These are phyloP conservation scores for Leptographium lundbergii DNA, from an alignment of 2,329 filamentous ascomycete genomes.

Conservation along the genomic window DNA sequence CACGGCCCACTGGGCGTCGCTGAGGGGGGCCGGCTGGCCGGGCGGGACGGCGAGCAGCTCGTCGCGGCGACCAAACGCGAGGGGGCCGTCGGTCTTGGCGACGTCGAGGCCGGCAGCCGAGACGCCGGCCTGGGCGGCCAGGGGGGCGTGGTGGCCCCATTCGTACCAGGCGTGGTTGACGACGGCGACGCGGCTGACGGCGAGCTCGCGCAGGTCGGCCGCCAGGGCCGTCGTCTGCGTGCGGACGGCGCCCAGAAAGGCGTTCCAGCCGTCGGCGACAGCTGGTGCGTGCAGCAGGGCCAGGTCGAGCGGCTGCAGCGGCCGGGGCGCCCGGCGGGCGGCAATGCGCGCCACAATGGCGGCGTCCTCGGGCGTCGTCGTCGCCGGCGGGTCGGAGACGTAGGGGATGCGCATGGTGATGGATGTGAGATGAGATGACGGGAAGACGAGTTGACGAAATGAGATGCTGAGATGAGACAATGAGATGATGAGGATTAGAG, in stretches of 20 bases:
- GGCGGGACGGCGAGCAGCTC: too few relatives aligned
- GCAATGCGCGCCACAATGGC: constrained; percentile 51
- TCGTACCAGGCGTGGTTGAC: constrained; percentile 78
- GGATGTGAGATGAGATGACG: neutral
- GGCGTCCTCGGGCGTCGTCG: constrained; percentile 30
- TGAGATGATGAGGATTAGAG: neutral
- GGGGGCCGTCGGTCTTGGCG: constrained; percentile 23
- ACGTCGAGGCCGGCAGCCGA: constrained; percentile 33
- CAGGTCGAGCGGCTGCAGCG: constrained; percentile 63
- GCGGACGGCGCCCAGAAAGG: constrained; percentile 51
- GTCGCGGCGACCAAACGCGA: constrained; percentile 10
- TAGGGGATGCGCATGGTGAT: constrained; percentile 55
- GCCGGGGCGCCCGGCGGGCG: constrained; percentile 53
- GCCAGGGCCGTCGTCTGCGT: constrained; percentile 40
- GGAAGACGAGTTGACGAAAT: neutral
- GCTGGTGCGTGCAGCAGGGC: constrained; percentile 61
- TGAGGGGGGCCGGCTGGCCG: constrained; percentile 23
- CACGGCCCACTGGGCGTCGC: constrained; percentile 52
- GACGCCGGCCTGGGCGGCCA: constrained; percentile 47
- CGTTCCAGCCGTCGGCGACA: constrained; percentile 66
- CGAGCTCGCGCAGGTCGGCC: constrained; percentile 56
- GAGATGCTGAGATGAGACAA: neutral
- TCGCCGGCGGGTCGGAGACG: constrained; percentile 37
- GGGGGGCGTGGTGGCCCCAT: constrained; percentile 66
- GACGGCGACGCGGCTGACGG: constrained; percentile 69